Evolutionary conservation across 768 basidiomycete species (phyloP), one percentile per base, ranked within the genome.

Genomic region (Hydnomerulius pinastri): DNA sequence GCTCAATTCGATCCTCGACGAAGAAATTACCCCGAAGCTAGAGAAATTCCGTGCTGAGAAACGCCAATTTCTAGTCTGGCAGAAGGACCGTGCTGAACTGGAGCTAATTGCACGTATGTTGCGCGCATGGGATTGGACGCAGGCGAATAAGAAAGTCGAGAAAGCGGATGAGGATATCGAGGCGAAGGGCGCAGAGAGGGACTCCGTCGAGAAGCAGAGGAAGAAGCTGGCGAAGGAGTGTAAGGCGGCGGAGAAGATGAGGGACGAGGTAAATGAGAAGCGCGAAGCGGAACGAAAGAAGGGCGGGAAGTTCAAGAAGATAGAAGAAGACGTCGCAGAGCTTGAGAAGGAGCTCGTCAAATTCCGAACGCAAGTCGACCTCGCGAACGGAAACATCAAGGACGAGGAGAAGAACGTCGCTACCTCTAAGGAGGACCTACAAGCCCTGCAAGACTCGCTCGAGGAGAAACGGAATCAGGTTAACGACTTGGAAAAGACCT

Each of bases 1-100:
- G 70, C 85, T 97, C 63, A 86, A 80, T 13, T 75, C 82, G 2
- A 75, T 91, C 17, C 81, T 98, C 21, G 69, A 73, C 0, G 94
- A 98, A 67, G 97, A 98, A 70, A 97, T 98, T 63, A 87, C 83
- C 0, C 96, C 97, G 1, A 98, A 98, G 65, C 76, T 98, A 36
- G 87, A 98, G 62, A 92, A 87, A 56, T 83, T 98, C 2, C 85
- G 96, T 8, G 74, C 75, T 17, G 92, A 99, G 73, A 98, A 97
- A 65, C 82, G 91, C 27, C 81, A 87, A 6, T 98, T 83, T 62
- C 77, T 98, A 25, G 85, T 87, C 55, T 98, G 85, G 66, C 96
- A 97, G 67, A 98, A 98, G 70, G 80, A 87, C 0, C 82, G 81
- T 33, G 77, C 86, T 0, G 95, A 98, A 65, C 80, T 99, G 42